Evolutionary conservation across 257 asterid species (phyloP), one percentile per base, ranked within the genome.

Genomic region (Nicotiana otophora): DNA sequence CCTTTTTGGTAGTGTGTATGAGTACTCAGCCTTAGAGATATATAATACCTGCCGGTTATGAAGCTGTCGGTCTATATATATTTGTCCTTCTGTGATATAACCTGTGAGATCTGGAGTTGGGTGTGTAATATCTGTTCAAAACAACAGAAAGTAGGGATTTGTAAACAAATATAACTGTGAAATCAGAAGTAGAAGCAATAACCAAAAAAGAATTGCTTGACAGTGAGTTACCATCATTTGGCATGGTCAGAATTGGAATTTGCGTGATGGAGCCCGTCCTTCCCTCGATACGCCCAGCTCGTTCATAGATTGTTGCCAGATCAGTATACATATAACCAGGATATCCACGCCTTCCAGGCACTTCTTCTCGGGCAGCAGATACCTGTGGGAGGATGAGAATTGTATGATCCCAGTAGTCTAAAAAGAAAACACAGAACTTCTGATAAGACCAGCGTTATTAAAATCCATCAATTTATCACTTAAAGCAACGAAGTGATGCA

Each of bases 51-150:
- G 92, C 17, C 92, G 84, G 83, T 89, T 89, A 23, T 85, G 76
- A 82, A 96, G 98, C 88, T 96, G 99, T 84, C 99, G 90, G 90
- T 96, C 99, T 67, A 96, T 93, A 82, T 96, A 96, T 86, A 96
- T 93, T 92, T 96, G 99, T 70, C 99, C 99, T 87, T 96, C 99
- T 1, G 99, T 96, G 87, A 96, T 96, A 84, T 96, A 96, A 77
- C 99, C 99, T 4, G 99, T 96, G 82, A 96, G 97, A 96, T 96
- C 99, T 80, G 99, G 99, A 80, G 99, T 96, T 70, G 99, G 99
- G 90, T 96, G 99, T 16, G 99, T 96, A 77, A 96, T 96, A 89
- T 96, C 99, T 96, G 97, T 31, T 77, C 86, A 90, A 42, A 85
- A 81, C 66, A 70, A 82, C 81, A 81, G 28, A 61, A 78, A 15